Evolutionary conservation across 2,329 filamentous ascomycete species (phyloP).

Genomic region (Plenodomus biglobosus): DNA sequence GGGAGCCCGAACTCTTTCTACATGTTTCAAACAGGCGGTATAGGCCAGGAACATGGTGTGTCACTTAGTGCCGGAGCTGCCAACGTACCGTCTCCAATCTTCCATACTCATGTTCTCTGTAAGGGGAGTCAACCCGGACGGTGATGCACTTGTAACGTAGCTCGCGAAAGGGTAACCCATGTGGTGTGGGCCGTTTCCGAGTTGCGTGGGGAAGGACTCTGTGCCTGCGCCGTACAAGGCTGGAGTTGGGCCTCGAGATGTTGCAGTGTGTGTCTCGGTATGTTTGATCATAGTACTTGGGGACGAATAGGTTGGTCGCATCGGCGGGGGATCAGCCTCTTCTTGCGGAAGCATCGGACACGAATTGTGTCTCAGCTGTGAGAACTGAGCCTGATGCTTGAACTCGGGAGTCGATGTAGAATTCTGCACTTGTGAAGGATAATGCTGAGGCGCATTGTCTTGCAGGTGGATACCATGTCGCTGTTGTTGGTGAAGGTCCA

Average conservation of each 20-base stretch:
- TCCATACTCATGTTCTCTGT: constrained; percentile 1
- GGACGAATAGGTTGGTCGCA: constrained; percentile 15
- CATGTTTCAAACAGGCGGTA: no score
- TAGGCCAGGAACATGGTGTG: no score
- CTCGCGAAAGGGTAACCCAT: not conserved
- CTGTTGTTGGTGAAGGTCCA: not conserved
- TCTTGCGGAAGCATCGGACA: constrained; percentile 22
- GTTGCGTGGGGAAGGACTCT: not conserved
- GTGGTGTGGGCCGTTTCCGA: not conserved
- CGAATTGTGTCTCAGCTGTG: constrained; percentile 16
- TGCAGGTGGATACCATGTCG: constrained; percentile 8
- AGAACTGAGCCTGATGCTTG: not conserved
- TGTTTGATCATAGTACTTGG: not conserved
- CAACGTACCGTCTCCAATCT: constrained; percentile 1
- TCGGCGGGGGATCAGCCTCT: constrained; percentile 5
- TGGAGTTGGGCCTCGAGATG: not conserved
- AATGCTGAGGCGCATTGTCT: constrained; percentile 7
- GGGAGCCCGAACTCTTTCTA: no score
- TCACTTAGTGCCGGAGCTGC: no score
- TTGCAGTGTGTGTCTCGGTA: not conserved
- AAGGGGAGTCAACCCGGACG: not conserved
- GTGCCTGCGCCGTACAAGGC: not conserved
- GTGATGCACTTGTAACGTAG: not conserved
- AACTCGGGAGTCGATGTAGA: no score
- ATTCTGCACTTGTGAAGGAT: constrained; percentile 1